Evolutionary conservation across 768 basidiomycete genomes (phyloP).

Genomic region (Pisolithus orientalis): DNA sequence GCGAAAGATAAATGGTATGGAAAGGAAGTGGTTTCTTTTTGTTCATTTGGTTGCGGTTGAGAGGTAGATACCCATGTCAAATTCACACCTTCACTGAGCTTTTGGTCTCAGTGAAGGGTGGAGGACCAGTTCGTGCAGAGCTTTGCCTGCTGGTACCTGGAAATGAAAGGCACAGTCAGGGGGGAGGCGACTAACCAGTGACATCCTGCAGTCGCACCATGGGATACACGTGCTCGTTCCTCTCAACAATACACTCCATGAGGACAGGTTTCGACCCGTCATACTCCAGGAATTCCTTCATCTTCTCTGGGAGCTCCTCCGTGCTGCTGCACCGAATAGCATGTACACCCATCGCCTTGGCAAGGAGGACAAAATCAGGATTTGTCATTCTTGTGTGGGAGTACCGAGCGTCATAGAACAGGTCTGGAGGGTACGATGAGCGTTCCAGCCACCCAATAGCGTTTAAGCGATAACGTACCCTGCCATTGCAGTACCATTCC

Average conservation of each 20-base stretch:
- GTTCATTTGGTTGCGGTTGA: neutral
- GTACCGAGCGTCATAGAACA: conserved; percentile 96
- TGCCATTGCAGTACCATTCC: conserved; percentile 99
- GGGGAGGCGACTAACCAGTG: neutral
- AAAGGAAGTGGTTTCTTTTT: neutral
- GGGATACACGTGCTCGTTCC: conserved; percentile 84
- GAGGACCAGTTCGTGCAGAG: conserved; percentile 85
- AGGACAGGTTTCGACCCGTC: conserved; percentile 81
- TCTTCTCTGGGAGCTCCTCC: conserved; percentile 84
- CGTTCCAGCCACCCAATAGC: neutral
- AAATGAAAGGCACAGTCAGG: conserved; percentile 1
- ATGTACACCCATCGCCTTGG: conserved; percentile 88
- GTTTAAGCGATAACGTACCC: conserved; percentile 41
- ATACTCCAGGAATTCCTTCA: conserved; percentile 99
- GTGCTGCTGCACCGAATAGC: conserved; percentile 68
- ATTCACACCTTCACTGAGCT: conserved; percentile 19
- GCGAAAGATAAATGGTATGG: neutral
- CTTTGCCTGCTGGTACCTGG: conserved; percentile 88
- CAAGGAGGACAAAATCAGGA: conserved; percentile 89
- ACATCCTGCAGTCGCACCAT: conserved; percentile 48
- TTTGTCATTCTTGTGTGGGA: conserved; percentile 95
- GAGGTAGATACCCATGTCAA: neutral
- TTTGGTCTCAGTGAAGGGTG: conserved; percentile 47
- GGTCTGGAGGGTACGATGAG: conserved; percentile 40
- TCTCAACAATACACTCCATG: conserved; percentile 85